Base-by-base conservation (phyloP, 2,329 filamentous ascomycete species). In the Sporothrix brasiliensis region DNA sequence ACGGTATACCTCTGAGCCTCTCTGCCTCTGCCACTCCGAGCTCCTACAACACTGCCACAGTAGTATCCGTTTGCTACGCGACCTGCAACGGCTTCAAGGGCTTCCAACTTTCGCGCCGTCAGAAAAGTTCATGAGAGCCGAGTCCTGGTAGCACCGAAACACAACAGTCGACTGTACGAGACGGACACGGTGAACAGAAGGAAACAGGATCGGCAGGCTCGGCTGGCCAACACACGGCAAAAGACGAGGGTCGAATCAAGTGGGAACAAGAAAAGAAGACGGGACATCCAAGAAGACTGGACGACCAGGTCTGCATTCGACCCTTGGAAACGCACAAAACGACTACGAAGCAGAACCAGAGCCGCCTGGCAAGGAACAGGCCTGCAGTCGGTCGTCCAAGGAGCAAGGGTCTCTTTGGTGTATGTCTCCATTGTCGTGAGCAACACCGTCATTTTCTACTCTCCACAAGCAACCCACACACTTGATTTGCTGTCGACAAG, bases 261-360 rank as follows among this genome's bases (percentile, higher is more conserved):
- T 44, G 24, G 49, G 61, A 65, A 49, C 61, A 65, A 65, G 61
- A 65, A 65, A 50, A 65, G 44, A 65, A 50, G 61, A 50, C 61
- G 61, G 61, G 24, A 65, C 50, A 24, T 30, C 61, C n/a, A 30
- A 21, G 39, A n/a, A 30, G 27, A 30, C 27, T 30, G 27, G 34
- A 41, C 34, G 30, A 11, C 41, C 11, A 44, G 11, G 9, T 44
- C 11, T 2, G 13, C 9, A 27, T 61, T 44, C 58, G 24, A 34
- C 34, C 27, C 58, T 24, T 2, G 21, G 24, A 10, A 60, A 61
- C 24, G 11, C 52, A 54, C 52, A 54, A 30, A 30, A 54, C 14
- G 21, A 11, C 52, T 54, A 6, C 11, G 3, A 30, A 30, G 27
- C 4, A 50, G 47, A 10, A 30, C 52, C 52, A 54, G 39, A 63